Base-by-base conservation (phyloP, 805 yeast genomes). In the Teunomyces pallodes region DNA sequence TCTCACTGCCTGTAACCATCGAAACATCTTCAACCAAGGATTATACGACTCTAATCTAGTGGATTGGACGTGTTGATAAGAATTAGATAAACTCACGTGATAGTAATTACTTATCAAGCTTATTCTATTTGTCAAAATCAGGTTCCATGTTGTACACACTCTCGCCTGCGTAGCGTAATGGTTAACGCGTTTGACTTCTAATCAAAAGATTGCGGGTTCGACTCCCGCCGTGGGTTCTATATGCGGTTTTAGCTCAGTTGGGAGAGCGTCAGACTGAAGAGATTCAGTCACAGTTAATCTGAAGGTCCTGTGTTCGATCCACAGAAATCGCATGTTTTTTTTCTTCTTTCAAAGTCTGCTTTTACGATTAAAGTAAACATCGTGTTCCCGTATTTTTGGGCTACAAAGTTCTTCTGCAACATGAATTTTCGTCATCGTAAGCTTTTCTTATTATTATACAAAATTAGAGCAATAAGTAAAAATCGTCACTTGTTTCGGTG, bases 221-320 rank as follows among this genome's bases (percentile, higher is more conserved):
- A 55, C 57, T 55, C 59, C 52, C 57, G 55, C 54, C 57, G 52
- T 54, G 57, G 57, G 57, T 54, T 53, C 47, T 9, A 14, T 5
- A 4, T 41, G 66, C 66, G 66, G 66, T 49, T 60, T 63, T 63
- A 62, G 67, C 66, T 63, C 67, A 61, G 67, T 61, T 62, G 66
- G 67, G 66, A 61, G 67, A 63, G 67, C 67, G 67, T 61, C 66
- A 62, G 68, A 64, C 68, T 64, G 68, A 64, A 64, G 68, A 48
- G 47, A 49, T 55, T 55, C 61, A 48, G 62, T 59, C 57, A 53
- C 58, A 58, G 58, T 53, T 54, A 51, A 58, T 60, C 65, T 61
- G 63, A 53, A 60, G 64, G 64, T 61, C 64, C 57, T 60, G 63
- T 57, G 63, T 59, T 60, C 64, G 63, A 58, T 59, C 64, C 65